phyloP scores from a whole-genome alignment of 495 filamentous ascomycete genomes.

The Cercophora samala region DNA sequence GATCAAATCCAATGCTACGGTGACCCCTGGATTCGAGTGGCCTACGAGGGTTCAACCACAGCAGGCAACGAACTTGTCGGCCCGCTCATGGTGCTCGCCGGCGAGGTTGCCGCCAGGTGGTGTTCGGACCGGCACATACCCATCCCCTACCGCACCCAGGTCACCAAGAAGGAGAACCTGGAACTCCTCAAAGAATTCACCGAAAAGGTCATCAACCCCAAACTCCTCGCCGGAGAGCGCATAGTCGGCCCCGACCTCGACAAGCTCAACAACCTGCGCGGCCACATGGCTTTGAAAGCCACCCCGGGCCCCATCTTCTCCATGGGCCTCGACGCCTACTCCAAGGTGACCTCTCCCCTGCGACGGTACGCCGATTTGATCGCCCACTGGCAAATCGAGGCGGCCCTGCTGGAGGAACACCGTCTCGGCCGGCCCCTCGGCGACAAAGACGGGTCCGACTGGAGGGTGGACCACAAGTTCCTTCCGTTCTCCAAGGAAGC shows the following conservation, averaged over 20 bases:
- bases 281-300: constrained; percentile 49
- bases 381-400: constrained; percentile 89
- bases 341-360: constrained; percentile 80
- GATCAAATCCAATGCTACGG: constrained; percentile 26
- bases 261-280: constrained; percentile 57
- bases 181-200: constrained; percentile 46
- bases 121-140: constrained; percentile 73
- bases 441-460: constrained; percentile 29
- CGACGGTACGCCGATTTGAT: constrained; percentile 80
- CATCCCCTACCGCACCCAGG: constrained; percentile 67
- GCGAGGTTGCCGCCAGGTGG: constrained; percentile 70
- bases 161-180: constrained; percentile 52
- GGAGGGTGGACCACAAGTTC: constrained; percentile 24
- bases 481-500: constrained; percentile 61
- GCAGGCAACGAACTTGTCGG: constrained; percentile 35
- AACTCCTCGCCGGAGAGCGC: constrained; percentile 50
- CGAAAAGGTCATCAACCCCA: constrained; percentile 46
- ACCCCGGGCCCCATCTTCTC: constrained; percentile 53
- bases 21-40: constrained; percentile 43
- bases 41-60: constrained; percentile 23
- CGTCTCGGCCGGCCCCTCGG: constrained; percentile 52
- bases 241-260: constrained; percentile 59
- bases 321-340: constrained; percentile 67
- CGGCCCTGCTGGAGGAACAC: constrained; percentile 68
- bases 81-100: constrained; percentile 72